Evolutionary conservation across 2,329 filamentous ascomycete genomes (phyloP), one percentile per base, ranked within the genome.

Genomic region (Helotiales sp.): DNA sequence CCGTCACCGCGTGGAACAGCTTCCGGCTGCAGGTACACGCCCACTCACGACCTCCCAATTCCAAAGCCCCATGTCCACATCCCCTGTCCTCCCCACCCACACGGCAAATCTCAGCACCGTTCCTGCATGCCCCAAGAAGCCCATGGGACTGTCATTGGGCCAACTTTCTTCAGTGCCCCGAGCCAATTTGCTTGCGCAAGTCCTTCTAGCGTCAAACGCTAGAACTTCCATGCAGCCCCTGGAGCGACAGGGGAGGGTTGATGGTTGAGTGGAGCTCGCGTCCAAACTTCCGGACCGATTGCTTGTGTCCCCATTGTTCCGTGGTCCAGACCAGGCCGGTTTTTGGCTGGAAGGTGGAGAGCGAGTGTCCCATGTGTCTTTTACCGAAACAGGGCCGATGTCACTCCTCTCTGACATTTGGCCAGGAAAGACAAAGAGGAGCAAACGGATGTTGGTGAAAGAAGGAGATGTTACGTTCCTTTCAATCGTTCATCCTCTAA

Each of bases 161-260:
- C n/a, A n/a, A n/a, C n/a, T 30, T 8, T 38, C 31, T 24, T 27
- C 4, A 1, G 36, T 27, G 15, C 25, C 50, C 50, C 31, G 3
- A 3, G 19, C 44, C 24, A 17, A 86, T 81, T 2, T 77, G 34
- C 34, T 38, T 15, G 34, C 13, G 34, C 34, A 22, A 44, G n/a
- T 24, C 76, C 72, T 33, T 75, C 75, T 0, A 81, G 78, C 49
- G 80, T 74, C 24, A 25, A 6, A 46, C 40, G 47, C 52, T 42
- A 59, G 57, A 59, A 59, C 44, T 55, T 59, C 57, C 48, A 55
- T 59, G 57, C 57, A 59, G 25, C 27, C 36, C 29, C 46, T n/a
- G 31, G 47, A 19, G n/a, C n/a, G n/a, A n/a, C n/a, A n/a, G n/a
- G n/a, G n/a, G n/a, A n/a, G n/a, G n/a, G n/a, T n/a, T n/a, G n/a